Conservation (phyloP, 1,139 yeast genomes). For the Pneumocystis oryctolagi region DNA sequence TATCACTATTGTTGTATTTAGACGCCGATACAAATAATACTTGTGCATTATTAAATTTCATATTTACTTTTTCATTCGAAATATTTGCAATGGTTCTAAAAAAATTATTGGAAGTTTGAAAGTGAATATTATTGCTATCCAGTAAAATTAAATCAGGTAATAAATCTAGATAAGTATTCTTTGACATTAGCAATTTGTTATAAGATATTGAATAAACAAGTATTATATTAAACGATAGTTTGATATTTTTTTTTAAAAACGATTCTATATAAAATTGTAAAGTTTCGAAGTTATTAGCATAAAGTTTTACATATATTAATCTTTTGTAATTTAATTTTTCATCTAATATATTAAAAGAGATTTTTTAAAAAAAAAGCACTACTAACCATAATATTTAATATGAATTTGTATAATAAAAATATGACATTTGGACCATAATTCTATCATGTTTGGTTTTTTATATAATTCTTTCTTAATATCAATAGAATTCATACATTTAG, state of each 20-base stretch:
- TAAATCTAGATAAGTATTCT: background rate
- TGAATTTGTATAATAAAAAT: slow-evolving; percentile 63
- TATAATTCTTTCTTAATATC: slow-evolving; percentile 29
- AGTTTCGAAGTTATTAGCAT: slow-evolving; percentile 3
- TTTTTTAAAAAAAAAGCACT: background rate
- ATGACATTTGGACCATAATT: slow-evolving; percentile 27
- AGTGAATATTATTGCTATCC: background rate
- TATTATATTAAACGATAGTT: background rate
- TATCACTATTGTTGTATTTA: background rate
- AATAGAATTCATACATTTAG: slow-evolving; percentile 21
- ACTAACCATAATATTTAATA: slow-evolving; percentile 27
- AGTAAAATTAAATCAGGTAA: background rate
- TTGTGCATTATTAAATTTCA: background rate
- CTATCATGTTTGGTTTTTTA: slow-evolving; percentile 28
- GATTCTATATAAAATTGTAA: slow-evolving; percentile 4
- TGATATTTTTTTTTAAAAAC: background rate
- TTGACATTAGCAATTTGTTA: background rate
- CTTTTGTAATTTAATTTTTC: slow-evolving; percentile 39
- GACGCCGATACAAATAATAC: background rate
- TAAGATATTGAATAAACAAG: background rate
- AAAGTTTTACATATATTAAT: slow-evolving; percentile 28
- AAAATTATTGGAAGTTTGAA: background rate
- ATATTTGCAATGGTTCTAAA: background rate
- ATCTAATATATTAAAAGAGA: slow-evolving; percentile 27
- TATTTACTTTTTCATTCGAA: background rate